Evolutionary conservation across 441 rosid genomes (phyloP).

Genomic region (Erysimum pusillum): DNA sequence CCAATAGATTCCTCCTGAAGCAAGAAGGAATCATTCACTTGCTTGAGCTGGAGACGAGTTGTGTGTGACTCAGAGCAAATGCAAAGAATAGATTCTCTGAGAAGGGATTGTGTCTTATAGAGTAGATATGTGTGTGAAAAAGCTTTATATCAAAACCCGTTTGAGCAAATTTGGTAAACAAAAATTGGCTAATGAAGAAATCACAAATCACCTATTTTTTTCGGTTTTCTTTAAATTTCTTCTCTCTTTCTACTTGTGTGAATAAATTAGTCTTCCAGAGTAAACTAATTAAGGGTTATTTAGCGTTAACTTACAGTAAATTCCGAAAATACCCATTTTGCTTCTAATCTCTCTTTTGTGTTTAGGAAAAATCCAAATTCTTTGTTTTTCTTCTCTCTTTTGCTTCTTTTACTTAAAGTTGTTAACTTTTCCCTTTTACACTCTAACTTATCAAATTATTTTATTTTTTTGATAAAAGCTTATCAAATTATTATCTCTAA

Average conservation of each 20-base stretch:
- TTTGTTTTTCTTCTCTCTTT: neutral
- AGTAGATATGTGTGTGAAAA: slow-evolving; percentile 34
- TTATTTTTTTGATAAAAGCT: too few species aligned
- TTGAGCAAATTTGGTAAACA: slow-evolving; percentile 11
- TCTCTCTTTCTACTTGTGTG: slow-evolving; percentile 33
- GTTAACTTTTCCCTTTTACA: slow-evolving; percentile 29
- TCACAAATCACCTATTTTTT: slow-evolving; percentile 23
- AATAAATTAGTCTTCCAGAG: slow-evolving; percentile 15
- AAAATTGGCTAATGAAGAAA: slow-evolving; percentile 16
- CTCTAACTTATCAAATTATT: slow-evolving; percentile 30
- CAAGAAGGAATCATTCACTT: slow-evolving; percentile 34
- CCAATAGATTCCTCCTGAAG: slow-evolving; percentile 19
- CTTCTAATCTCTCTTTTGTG: neutral
- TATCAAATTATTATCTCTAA: too few species aligned
- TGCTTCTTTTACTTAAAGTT: slow-evolving; percentile 44
- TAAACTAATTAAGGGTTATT: slow-evolving; percentile 10
- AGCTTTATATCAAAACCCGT: slow-evolving; percentile 3
- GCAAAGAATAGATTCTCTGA: slow-evolving; percentile 34
- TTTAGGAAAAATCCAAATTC: neutral
- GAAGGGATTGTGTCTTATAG: slow-evolving; percentile 32
- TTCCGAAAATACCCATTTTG: slow-evolving; percentile 2
- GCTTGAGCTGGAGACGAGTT: slow-evolving; percentile 38
- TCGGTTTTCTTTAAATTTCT: slow-evolving; percentile 37
- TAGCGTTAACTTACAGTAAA: slow-evolving; percentile 4
- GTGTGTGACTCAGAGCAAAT: slow-evolving; percentile 22